phyloP scores from a whole-genome alignment of 306 rosid species.

The Dryas drummondii region DNA sequence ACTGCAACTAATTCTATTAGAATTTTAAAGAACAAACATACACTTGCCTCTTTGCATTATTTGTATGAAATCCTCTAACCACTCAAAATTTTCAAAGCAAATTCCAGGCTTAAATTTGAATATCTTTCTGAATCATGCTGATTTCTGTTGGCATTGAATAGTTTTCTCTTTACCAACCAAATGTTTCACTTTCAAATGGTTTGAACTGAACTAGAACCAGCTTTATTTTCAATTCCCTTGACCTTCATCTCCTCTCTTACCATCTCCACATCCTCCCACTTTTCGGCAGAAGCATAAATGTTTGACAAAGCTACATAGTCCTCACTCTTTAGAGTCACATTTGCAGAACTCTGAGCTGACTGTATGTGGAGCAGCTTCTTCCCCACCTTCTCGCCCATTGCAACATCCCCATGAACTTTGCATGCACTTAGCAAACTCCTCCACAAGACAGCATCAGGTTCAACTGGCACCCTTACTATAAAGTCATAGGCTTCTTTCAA shows the following conservation, averaged over 20 bases:
- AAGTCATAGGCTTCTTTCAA: conserved; percentile 62
- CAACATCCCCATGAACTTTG: conserved; percentile 58
- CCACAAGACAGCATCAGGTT: conserved; percentile 64
- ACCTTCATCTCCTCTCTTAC: conserved; percentile 61
- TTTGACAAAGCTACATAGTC: conserved; percentile 79
- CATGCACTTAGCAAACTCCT: conserved; percentile 74
- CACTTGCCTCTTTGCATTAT: too few relatives aligned
- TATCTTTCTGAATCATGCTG: background rate
- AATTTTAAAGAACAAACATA: too few relatives aligned
- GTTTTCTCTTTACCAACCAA: background rate
- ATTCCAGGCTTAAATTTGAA: background rate
- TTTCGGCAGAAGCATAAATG: conserved; percentile 67
- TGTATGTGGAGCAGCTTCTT: conserved; percentile 53
- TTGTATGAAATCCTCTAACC: too few relatives aligned
- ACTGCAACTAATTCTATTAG: background rate
- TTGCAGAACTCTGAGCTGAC: conserved; percentile 18
- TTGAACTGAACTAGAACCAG: conserved; percentile 63
- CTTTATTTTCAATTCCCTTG: conserved; percentile 51
- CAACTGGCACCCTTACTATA: conserved; percentile 45
- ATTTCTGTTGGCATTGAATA: background rate
- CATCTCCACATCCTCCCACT: conserved; percentile 68
- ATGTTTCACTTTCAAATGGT: conserved; percentile 6
- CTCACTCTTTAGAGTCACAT: conserved; percentile 44
- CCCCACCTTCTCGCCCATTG: conserved; percentile 80
- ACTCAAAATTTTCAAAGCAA: background rate